These are phyloP conservation scores for Leptosphaerulina australis DNA, from an alignment of 2,329 filamentous ascomycete genomes.

Conservation along the genomic window DNA sequence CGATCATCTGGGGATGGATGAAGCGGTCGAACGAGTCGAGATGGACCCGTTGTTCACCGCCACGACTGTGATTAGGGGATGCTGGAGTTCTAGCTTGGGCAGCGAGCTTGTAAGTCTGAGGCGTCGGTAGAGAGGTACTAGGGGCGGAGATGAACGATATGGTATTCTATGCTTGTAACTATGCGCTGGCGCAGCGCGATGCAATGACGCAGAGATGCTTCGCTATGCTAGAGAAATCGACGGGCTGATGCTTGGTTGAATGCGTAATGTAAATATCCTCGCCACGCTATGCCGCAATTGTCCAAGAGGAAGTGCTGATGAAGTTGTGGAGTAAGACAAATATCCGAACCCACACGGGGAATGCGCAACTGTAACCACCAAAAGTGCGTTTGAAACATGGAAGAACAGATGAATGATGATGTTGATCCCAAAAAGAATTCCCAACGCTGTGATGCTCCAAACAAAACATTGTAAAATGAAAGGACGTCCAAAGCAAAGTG, in stretches of 20 bases:
- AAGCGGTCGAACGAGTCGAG: slow-evolving; percentile 28
- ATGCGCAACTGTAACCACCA: slow-evolving; percentile 31
- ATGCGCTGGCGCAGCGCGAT: slow-evolving; percentile 23
- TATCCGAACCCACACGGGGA: slow-evolving; percentile 10
- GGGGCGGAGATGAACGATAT: slow-evolving; percentile 22
- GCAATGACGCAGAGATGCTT: slow-evolving; percentile 28
- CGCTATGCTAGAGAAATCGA: slow-evolving; percentile 19
- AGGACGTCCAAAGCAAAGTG: slow-evolving; percentile 27
- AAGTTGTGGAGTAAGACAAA: slow-evolving; percentile 5
- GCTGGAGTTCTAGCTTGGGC: slow-evolving; percentile 25
- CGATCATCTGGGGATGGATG: slow-evolving; percentile 30
- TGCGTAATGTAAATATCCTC: slow-evolving; percentile 28
- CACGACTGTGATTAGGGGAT: slow-evolving; percentile 29
- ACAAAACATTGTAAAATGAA: slow-evolving; percentile 27
- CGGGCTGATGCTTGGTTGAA: slow-evolving; percentile 23
- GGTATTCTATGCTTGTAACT: slow-evolving; percentile 22
- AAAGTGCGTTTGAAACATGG: slow-evolving; percentile 35
- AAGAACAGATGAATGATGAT: slow-evolving; percentile 30
- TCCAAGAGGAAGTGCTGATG: slow-evolving; percentile 19
- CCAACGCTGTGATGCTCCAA: slow-evolving; percentile 40
- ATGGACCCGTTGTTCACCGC: slow-evolving; percentile 36
- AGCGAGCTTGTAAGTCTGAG: slow-evolving; percentile 18
- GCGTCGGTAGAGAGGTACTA: slow-evolving; percentile 24
- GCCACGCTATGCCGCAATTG: slow-evolving; percentile 32
- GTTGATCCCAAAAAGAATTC: slow-evolving; percentile 21